These are phyloP conservation scores for Puccinia brachypodii DNA, from an alignment of 1,284 basidiomycete genomes.

Conservation along the genomic window DNA sequence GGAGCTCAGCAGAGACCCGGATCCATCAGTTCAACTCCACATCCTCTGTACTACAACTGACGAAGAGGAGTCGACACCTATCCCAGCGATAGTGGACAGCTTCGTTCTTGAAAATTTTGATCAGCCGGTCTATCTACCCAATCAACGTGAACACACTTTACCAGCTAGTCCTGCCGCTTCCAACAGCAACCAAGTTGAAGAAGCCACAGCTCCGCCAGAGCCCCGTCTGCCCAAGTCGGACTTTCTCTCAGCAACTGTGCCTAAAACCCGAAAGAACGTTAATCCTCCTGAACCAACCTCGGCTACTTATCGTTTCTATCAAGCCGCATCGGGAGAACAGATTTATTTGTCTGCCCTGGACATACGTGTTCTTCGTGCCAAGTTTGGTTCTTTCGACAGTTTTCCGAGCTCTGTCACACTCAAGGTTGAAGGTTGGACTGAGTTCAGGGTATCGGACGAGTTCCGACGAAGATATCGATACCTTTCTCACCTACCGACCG, in stretches of 20 bases:
- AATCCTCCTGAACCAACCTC: conserved; percentile 54
- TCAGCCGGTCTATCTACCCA: conserved; percentile 39
- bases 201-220: conserved; percentile 55
- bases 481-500: conserved; percentile 84
- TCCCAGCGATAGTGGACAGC: conserved; percentile 36
- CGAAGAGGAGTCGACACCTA: conserved; percentile 53
- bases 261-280: conserved; percentile 53
- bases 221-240: conserved; percentile 53
- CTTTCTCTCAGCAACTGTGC: conserved; percentile 52
- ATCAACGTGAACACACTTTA: conserved; percentile 34
- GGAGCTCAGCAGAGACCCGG: conserved; percentile 47
- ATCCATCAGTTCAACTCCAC: conserved; percentile 48
- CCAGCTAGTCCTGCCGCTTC: conserved; percentile 52
- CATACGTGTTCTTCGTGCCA: conserved; percentile 83
- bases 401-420: conserved; percentile 82
- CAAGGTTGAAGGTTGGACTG: conserved; percentile 71
- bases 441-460: conserved; percentile 79
- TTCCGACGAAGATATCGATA: conserved; percentile 93
- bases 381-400: conserved; percentile 76
- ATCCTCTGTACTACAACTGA: conserved; percentile 48
- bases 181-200: conserved; percentile 65
- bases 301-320: conserved; percentile 81
- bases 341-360: conserved; percentile 94
- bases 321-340: conserved; percentile 84
- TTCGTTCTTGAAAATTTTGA: conserved; percentile 38